These are phyloP conservation scores for Calonectria leucothoes DNA, from an alignment of 2,329 filamentous ascomycete species.

Conservation along the genomic window DNA sequence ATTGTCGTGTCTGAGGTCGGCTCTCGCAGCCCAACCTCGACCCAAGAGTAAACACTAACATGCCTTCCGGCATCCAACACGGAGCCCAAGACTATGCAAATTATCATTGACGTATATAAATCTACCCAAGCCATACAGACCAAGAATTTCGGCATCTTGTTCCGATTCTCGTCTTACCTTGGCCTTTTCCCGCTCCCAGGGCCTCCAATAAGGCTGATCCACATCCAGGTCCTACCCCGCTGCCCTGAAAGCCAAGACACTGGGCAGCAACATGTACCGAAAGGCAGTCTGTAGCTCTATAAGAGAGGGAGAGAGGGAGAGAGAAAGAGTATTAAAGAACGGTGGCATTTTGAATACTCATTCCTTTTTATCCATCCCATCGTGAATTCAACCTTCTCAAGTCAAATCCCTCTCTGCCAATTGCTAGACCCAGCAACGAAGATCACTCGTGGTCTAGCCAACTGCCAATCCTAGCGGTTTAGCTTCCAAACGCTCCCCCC, in stretches of 20 bases:
- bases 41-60: not conserved
- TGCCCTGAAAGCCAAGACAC: conserved; percentile 19
- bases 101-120: conserved; percentile 20
- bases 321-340: conserved; percentile 28
- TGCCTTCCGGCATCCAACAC: not conserved
- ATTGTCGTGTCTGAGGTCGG: no score
- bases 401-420: not conserved
- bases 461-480: not conserved
- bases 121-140: conserved; percentile 12
- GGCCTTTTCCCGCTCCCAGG: conserved; percentile 17
- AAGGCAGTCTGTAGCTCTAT: conserved; percentile 19
- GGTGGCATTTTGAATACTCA: not conserved
- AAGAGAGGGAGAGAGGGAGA: no score
- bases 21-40: not conserved
- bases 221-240: conserved; percentile 39
- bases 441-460: no score
- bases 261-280: conserved; percentile 43
- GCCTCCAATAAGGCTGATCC: conserved; percentile 44
- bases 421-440: not conserved
- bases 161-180: conserved; percentile 30
- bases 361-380: not conserved
- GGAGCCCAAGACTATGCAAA: conserved; percentile 23
- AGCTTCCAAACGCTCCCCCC: conserved; percentile 17
- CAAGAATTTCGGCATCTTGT: conserved; percentile 25
- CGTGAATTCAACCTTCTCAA: not conserved